Conservation (phyloP, 2,329 filamentous ascomycete genomes). For the Pseudogymnoascus sp. region DNA sequence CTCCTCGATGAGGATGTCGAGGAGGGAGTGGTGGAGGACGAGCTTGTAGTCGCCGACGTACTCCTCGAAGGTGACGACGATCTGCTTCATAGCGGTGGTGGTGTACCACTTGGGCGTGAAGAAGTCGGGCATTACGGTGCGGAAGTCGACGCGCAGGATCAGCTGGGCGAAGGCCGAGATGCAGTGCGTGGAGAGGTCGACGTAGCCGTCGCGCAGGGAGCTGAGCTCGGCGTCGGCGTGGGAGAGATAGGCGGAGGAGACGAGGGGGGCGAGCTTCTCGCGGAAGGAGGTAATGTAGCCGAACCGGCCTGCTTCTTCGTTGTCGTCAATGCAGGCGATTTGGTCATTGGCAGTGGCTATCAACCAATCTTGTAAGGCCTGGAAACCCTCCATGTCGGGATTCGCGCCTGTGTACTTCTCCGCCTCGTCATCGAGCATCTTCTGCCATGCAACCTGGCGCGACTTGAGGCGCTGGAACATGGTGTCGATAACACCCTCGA, state of each 20-base stretch:
- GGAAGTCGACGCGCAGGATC: conserved; percentile 88
- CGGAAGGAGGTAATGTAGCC: conserved; percentile 84
- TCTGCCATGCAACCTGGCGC: conserved; percentile 80
- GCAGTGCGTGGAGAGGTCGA: conserved; percentile 90
- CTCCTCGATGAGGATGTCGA: conserved; percentile 89
- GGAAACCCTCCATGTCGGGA: conserved; percentile 58
- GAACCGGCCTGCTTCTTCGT: conserved; percentile 64
- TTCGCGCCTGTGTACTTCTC: conserved; percentile 58
- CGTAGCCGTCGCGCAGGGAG: conserved; percentile 77
- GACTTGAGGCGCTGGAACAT: conserved; percentile 84
- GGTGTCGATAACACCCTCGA: conserved; percentile 90
- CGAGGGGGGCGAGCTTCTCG: conserved; percentile 71
- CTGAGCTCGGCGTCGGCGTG: conserved; percentile 67
- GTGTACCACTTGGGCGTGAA: conserved; percentile 89
- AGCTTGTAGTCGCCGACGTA: conserved; percentile 82
- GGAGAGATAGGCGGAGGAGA: conserved; percentile 73
- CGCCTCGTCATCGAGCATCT: conserved; percentile 80
- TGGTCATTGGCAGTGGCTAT: conserved; percentile 97
- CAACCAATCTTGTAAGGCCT: conserved; percentile 89
- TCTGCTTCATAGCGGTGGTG: conserved; percentile 80
- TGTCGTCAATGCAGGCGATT: conserved; percentile 95
- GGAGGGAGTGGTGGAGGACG: conserved; percentile 77
- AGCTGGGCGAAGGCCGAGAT: conserved; percentile 79
- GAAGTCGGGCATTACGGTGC: conserved; percentile 72
- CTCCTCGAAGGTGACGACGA: conserved; percentile 90